These are phyloP conservation scores for Pyrus hybrid DNA, from an alignment of 331 rosid genomes.

Conservation along the genomic window DNA sequence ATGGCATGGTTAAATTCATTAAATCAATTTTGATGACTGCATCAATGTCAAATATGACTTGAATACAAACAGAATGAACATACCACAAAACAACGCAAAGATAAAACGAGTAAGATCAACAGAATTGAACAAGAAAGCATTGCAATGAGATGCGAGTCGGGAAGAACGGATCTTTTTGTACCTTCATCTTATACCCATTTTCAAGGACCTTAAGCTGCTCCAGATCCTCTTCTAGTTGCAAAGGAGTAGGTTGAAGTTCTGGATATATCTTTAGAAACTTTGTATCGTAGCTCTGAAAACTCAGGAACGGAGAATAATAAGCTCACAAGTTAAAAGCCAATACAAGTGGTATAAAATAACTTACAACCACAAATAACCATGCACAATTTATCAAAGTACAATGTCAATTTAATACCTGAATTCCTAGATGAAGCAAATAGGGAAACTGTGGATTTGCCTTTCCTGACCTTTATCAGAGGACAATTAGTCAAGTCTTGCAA, in stretches of 20 bases:
- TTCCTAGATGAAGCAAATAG: constrained; percentile 50
- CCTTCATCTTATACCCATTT: constrained; percentile 98
- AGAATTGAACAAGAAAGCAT: neutral
- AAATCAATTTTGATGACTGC: neutral
- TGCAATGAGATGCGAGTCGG: neutral
- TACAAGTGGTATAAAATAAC: constrained; percentile 1
- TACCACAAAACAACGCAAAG: neutral
- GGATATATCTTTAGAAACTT: constrained; percentile 70
- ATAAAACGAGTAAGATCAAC: neutral
- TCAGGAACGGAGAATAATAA: constrained; percentile 4
- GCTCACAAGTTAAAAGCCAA: constrained; percentile 1
- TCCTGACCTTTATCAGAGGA: constrained; percentile 55
- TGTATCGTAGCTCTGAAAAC: constrained; percentile 71
- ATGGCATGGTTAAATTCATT: neutral
- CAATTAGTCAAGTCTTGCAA: constrained; percentile 12
- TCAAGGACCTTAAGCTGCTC: constrained; percentile 97
- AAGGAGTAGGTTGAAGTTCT: constrained; percentile 67
- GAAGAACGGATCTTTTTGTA: constrained; percentile 1
- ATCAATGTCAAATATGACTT: neutral
- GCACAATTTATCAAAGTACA: neutral
- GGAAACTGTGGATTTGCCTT: constrained; percentile 69
- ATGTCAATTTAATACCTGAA: constrained; percentile 40
- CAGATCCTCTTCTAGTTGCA: constrained; percentile 94
- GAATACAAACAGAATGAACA: no score
- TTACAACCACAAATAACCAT: neutral